Base-by-base conservation (phyloP, 805 yeast genomes). In the Saccharomycopsis fodiens region DNA sequence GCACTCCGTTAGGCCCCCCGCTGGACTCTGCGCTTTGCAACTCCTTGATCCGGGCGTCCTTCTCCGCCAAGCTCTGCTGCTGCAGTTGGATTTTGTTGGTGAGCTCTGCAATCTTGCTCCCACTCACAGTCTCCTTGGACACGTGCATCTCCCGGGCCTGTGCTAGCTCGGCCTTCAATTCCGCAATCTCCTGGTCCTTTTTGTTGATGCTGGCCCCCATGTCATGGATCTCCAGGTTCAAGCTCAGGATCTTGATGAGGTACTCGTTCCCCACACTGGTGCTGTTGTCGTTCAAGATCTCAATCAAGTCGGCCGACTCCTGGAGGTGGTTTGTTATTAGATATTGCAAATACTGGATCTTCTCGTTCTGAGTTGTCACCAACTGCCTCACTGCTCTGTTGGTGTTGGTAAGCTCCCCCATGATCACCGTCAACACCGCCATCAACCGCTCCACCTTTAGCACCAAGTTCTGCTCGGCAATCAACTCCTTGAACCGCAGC, bases 321-420 rank as follows among this genome's bases (percentile, higher is more conserved):
- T 45, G 32, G 5, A 41, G 23, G 27, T 45, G 45, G 19, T 27
- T 25, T 12, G 17, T 19, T n/a, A 45, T 27, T 8, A 45, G 15
- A 27, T 35, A 41, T 21, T 41, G 49, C 5, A 45, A 23, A 36
- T 41, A 45, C 19, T n/a, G 13, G 10, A 41, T 41, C 38, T 35
- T 41, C 15, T 45, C 38, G 7, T 31, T 10, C 32, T 45, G 49
- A 5, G 10, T 25, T 15, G 3, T 16, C 12, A 45, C 8, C n/a
- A 45, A 25, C 22, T 20, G 21, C n/a, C 23, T 30, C 10, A 45
- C 5, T 3, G 21, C 21, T 8, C 13, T 7, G 19, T 22, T 41
- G 12, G 30, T 19, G 12, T 12, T n/a, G 27, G 29, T 23, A 7
- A 45, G 10, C 29, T 45, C 38, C 16, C 13, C 29, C 8, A 27